These are phyloP conservation scores for Thuidium tamariscinum DNA, from an alignment of 225 moss, liverwort and hornwort genomes.

Conservation along the genomic window DNA sequence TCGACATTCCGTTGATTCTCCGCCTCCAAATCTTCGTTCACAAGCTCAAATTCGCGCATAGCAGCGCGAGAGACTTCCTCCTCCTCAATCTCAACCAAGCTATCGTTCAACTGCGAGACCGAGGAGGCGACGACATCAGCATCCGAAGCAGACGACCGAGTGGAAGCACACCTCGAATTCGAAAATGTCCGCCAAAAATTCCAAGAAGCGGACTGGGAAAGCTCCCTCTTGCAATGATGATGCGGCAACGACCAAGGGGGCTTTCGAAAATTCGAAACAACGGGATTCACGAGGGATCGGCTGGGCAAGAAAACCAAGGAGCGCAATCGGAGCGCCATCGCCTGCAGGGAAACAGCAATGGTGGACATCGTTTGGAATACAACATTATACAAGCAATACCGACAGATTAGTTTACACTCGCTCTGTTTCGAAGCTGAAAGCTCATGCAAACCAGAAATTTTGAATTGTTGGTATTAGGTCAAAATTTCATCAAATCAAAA, in stretches of 20 bases:
- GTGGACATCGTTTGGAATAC: neutral
- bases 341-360: neutral
- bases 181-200: neutral
- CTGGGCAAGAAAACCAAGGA: neutral
- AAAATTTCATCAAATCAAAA: neutral
- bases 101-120: neutral
- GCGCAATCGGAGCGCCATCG: constrained; percentile 4
- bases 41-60: constrained; percentile 12
- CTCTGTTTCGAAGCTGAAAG: neutral
- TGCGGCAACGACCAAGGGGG: neutral
- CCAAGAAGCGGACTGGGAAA: neutral
- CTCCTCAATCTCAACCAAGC: neutral
- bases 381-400: neutral
- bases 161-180: neutral
- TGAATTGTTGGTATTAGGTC: neutral
- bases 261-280: neutral
- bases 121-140: neutral
- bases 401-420: neutral
- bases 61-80: neutral
- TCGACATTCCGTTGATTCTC: constrained; percentile 1
- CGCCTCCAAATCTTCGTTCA: constrained; percentile 13
- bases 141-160: neutral
- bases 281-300: neutral
- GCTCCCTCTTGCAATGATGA: neutral
- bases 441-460: neutral